Percentiles rank a stretch among this genome's conserved stretches.
These are phyloP conservation scores for Ceratonia siliqua DNA, from an alignment of 306 rosid species.

Conservation along the genomic window DNA sequence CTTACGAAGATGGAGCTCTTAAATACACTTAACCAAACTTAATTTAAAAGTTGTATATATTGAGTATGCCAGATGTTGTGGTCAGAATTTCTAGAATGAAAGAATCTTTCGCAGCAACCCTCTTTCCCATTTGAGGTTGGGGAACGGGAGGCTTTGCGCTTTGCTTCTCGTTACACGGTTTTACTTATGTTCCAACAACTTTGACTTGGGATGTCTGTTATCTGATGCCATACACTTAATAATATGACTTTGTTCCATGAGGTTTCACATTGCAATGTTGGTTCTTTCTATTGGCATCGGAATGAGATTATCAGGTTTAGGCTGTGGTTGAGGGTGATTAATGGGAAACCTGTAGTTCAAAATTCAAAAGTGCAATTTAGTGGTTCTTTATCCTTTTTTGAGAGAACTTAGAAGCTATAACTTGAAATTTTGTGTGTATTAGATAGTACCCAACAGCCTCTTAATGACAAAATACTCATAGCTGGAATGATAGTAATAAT, in stretches of 20 bases:
- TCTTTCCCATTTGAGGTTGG: not conserved
- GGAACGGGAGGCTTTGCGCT: not conserved
- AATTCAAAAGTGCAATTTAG: not conserved
- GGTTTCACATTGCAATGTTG: too few relatives aligned
- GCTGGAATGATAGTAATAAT: conserved; percentile 16
- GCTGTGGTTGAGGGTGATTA: not conserved
- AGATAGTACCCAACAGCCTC: not conserved
- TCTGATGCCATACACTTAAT: not conserved
- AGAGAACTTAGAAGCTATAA: not conserved
- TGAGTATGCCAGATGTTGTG: not conserved
- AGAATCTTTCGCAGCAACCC: not conserved
- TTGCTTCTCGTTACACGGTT: too few relatives aligned
- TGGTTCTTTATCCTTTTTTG: not conserved
- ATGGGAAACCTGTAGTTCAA: not conserved
- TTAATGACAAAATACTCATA: not conserved
- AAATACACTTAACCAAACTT: not conserved
- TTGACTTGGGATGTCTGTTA: too few relatives aligned
- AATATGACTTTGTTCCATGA: not conserved
- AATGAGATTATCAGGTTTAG: not conserved
- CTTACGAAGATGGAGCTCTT: conserved; percentile 16
- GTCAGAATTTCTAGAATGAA: not conserved
- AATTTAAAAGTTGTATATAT: not conserved
- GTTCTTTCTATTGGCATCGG: not conserved
- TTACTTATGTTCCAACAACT: too few relatives aligned
- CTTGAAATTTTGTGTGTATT: not conserved